These are phyloP conservation scores for Elaeis guineensis DNA, from an alignment of 176 grass and related monocot species.

Conservation along the genomic window DNA sequence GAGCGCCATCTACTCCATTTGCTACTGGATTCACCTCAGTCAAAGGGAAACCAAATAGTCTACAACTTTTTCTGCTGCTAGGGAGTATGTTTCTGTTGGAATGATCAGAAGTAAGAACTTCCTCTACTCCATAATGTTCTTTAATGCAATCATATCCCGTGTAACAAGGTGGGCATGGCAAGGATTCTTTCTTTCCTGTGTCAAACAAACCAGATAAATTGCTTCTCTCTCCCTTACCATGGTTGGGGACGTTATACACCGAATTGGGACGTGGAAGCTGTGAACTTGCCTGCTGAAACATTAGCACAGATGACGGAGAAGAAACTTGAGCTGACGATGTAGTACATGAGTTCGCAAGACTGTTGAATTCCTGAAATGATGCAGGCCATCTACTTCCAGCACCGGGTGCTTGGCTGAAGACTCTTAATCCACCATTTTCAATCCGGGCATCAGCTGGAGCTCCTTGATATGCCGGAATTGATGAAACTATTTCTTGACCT, in stretches of 20 bases:
- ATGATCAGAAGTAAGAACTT: slow-evolving; percentile 3
- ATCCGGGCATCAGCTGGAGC: slow-evolving; percentile 5
- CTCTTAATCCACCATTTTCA: slow-evolving; percentile 12
- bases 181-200: slow-evolving; percentile 3
- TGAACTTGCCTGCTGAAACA: slow-evolving; percentile 40
- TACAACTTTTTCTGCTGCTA: slow-evolving; percentile 34
- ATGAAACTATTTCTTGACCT: slow-evolving; percentile 96
- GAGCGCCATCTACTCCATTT: slow-evolving; percentile 16
- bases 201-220: background rate
- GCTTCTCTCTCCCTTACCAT: slow-evolving; percentile 3
- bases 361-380: slow-evolving; percentile 18
- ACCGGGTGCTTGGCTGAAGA: slow-evolving; percentile 17
- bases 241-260: background rate
- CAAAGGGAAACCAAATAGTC: slow-evolving; percentile 81
- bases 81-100: background rate
- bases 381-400: slow-evolving; percentile 28
- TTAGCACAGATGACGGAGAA: slow-evolving; percentile 73
- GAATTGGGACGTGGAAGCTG: slow-evolving; percentile 5
- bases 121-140: slow-evolving; percentile 5
- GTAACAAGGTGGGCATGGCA: background rate
- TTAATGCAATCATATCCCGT: slow-evolving; percentile 16
- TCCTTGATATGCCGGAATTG: slow-evolving; percentile 22
- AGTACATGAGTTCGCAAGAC: background rate
- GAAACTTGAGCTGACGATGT: slow-evolving; percentile 32
- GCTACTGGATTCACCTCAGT: slow-evolving; percentile 38